phyloP scores from a whole-genome alignment of 148 eudicot genomes.

The Beta vulgaris region DNA sequence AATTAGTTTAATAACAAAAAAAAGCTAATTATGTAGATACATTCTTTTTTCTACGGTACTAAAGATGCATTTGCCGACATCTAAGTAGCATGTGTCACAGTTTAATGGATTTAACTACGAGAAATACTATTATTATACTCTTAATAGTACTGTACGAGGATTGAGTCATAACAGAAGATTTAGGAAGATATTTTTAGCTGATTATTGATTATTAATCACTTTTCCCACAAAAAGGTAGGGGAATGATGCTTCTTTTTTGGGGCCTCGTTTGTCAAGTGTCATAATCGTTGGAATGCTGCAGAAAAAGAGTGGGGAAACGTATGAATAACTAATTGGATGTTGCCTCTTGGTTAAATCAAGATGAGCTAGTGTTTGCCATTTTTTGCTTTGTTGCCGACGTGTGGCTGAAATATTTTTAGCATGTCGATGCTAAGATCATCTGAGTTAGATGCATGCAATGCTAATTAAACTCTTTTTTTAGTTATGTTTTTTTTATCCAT shows the following conservation, averaged over 20 bases:
- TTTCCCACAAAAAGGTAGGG: background rate
- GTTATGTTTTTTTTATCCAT: too few relatives aligned
- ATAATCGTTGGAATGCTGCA: background rate
- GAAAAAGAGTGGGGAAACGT: background rate
- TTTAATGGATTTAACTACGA: background rate
- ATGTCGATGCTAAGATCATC: too few relatives aligned
- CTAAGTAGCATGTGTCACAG: background rate
- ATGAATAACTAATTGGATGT: background rate
- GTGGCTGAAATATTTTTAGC: background rate
- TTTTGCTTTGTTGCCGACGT: slow-evolving; percentile 14
- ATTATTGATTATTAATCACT: background rate
- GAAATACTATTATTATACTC: background rate
- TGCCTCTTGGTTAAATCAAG: slow-evolving; percentile 4
- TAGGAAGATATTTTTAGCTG: background rate
- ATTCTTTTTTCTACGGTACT: too few relatives aligned
- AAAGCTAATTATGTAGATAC: too few relatives aligned
- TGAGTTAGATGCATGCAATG: too few relatives aligned
- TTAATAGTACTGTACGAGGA: too few relatives aligned
- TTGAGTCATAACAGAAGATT: too few relatives aligned
- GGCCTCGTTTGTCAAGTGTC: background rate
- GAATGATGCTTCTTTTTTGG: background rate
- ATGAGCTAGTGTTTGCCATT: background rate
- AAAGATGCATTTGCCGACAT: slow-evolving; percentile 12
- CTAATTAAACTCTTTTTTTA: too few relatives aligned
- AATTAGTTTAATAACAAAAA: too few relatives aligned